Base-by-base conservation (phyloP, 352 stramenopile species). In the Phytophthora chlamydospora region DNA sequence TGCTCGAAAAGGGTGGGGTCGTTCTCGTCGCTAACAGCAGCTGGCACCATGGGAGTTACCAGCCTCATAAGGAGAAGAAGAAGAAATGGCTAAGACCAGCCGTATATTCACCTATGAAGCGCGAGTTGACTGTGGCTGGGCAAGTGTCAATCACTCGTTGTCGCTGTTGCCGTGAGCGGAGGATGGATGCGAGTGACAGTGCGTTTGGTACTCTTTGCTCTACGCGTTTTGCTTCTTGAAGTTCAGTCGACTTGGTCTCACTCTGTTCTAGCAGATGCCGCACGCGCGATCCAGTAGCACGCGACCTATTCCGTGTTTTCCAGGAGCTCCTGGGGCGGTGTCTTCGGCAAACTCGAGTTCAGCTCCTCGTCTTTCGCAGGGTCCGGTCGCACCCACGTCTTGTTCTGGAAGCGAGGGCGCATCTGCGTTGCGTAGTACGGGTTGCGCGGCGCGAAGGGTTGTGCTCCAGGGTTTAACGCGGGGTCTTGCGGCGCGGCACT, bases 371-470 rank as follows among this genome's bases (percentile, higher is more conserved):
- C 84, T 58, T 92, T 83, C 0, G 68, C 75, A 35, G 79, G 51
- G 13, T 95, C 86, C 21, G 73, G 81, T 57, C 86, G 80, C 40
- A 95, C 84, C 86, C 86, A 95, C 7, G 84, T 93, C 73, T 91
- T 92, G 77, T 95, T 95, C 65, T 95, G 86, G 66, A 95, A 95
- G 12, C 81, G 79, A 13, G 86, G 86, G 2, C 86, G 82, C 78
- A 90, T 90, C 47, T 90, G 80, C 47, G 76, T 79, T 24, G 73
- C 64, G 68, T 72, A 89, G 72, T 79, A 91, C 43, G 80, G 80
- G 64, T 89, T 90, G 29, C 80, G 78, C 6, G 85, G 80, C 43
- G 74, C 62, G 58, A 80, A 90, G 1, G 69, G 34, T 27, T 63
- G 62, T 0, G 80, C 65, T 11, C 59, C 57, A 12, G 78, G 13